Evolutionary conservation across 805 yeast genomes (phyloP).

Genomic region (Ogataea haglerorum): DNA sequence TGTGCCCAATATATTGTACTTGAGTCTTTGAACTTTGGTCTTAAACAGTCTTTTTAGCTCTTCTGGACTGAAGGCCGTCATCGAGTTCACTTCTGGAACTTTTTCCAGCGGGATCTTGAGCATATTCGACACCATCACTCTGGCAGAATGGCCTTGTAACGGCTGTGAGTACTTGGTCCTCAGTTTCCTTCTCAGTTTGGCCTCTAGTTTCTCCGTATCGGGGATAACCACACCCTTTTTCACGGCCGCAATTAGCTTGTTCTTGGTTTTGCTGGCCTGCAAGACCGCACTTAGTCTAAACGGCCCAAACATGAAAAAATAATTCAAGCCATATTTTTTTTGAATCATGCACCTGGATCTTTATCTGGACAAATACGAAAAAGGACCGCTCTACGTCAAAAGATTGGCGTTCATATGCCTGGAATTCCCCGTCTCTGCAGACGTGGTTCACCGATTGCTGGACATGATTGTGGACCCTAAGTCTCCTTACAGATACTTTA

Average conservation of each 20-base stretch:
- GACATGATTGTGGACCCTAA: conserved; percentile 14
- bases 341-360: background rate
- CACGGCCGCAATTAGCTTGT: conserved; percentile 16
- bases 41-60: conserved; percentile 26
- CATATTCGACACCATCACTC: conserved; percentile 19
- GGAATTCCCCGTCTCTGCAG: conserved; percentile 10
- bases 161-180: conserved; percentile 22
- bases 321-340: background rate
- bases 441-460: conserved; percentile 7
- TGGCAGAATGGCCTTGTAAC: conserved; percentile 30
- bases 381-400: conserved; percentile 21
- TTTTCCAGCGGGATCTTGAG: conserved; percentile 19
- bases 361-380: conserved; percentile 8
- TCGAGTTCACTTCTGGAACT: conserved; percentile 22
- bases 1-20: conserved; percentile 56
- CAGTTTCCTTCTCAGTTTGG: conserved; percentile 9
- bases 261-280: conserved; percentile 8
- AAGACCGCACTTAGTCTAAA: conserved; percentile 1
- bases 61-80: conserved; percentile 23
- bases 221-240: conserved; percentile 7
- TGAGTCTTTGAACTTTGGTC: conserved; percentile 39
- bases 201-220: conserved; percentile 6
- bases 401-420: conserved; percentile 19
- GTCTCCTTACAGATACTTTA: conserved; percentile 15
- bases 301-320: conserved; percentile 1